Base-by-base conservation (phyloP, 768 basidiomycete genomes). In the Ephemerocybe angulata region DNA sequence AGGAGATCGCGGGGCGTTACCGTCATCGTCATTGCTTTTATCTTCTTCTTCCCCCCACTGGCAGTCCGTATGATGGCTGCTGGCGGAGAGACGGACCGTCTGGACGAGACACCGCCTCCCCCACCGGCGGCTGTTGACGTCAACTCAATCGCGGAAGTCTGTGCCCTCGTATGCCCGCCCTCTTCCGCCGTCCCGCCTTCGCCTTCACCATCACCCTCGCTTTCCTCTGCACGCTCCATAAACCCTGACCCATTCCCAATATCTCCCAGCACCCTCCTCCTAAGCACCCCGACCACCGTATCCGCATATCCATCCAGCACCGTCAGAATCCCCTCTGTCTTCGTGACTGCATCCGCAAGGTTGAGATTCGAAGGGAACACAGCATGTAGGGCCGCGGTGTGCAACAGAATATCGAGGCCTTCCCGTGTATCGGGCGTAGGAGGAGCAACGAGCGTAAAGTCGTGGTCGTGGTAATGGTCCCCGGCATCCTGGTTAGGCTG, bases 1-100 rank as follows among this genome's bases (percentile, higher is more conserved):
- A 82, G 52, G 7, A 92, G 72, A 56, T 90, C 87, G 60, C 77
- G 82, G 11, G 88, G 81, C 1, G 79, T 75, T 17, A 91, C 67
- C 27, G 63, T 63, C 11, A 84, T 42, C 19, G 22, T 50, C 33
- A 50, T 38, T n/a, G 15, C 19, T 22, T 21, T 41, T n/a, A 28
- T 12, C 13, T 25, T 21, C 29, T 35, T 70, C 40, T 79, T 66
- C 29, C 57, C 65, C 19, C 62, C 30, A 8, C n/a, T 48, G 21
- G 25, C 15, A 5, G 11, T 11, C 17, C 27, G 12, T 25, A 4
- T 46, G 25, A 25, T 12, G 11, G 28, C 15, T 24, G 46, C 10
- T 4, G 46, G 46, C 7, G 46, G 46, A 28, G 46, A 28, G 11
- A 28, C 30, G 17, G 46, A 30, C 11, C 46, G 46, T 28, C 46